Conservation (phyloP, 2,329 filamentous ascomycete species). For the Diplocarpon mali region DNA sequence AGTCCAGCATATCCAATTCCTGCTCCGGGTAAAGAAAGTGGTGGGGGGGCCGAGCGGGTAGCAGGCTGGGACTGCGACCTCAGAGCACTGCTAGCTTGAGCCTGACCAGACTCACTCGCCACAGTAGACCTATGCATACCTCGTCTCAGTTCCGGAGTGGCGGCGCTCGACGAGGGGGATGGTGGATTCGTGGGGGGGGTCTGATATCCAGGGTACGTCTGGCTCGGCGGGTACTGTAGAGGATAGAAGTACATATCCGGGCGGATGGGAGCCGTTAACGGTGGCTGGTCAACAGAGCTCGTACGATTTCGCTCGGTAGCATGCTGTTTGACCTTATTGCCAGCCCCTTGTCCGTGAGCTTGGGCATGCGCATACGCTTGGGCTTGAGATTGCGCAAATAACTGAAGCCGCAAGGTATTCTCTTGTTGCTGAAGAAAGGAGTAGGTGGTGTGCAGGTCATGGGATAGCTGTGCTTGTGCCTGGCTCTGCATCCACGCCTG, state of each 20-base stretch:
- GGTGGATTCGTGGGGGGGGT: slow-evolving; percentile 45
- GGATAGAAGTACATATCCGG: slow-evolving; percentile 45
- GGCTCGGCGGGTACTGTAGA: slow-evolving; percentile 30
- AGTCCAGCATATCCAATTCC: slow-evolving; percentile 30
- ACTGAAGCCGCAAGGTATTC: slow-evolving; percentile 34
- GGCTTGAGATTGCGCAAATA: slow-evolving; percentile 34
- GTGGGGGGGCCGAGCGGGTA: slow-evolving; percentile 30
- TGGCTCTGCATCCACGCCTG: slow-evolving; percentile 27
- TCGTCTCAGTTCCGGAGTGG: slow-evolving; percentile 43
- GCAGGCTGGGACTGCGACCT: slow-evolving; percentile 59
- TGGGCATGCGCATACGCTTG: slow-evolving; percentile 32
- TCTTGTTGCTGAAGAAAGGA: slow-evolving; percentile 34
- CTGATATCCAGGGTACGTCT: slow-evolving; percentile 36
- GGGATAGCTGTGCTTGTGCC: slow-evolving; percentile 28
- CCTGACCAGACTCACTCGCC: slow-evolving; percentile 36
- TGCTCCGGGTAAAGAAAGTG: slow-evolving; percentile 28
- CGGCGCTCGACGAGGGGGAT: slow-evolving; percentile 38
- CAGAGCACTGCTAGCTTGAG: slow-evolving; percentile 42
- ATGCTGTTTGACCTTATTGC: slow-evolving; percentile 26
- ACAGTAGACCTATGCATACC: slow-evolving; percentile 43
- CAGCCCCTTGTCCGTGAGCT: slow-evolving; percentile 28
- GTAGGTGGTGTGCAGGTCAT: slow-evolving; percentile 28
- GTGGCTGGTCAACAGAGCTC: slow-evolving; percentile 52
- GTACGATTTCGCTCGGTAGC: slow-evolving; percentile 43
- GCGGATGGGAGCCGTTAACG: slow-evolving; percentile 45